Evolutionary conservation across 1,139 yeast genomes (phyloP).

Genomic region (Pichia sp.): DNA sequence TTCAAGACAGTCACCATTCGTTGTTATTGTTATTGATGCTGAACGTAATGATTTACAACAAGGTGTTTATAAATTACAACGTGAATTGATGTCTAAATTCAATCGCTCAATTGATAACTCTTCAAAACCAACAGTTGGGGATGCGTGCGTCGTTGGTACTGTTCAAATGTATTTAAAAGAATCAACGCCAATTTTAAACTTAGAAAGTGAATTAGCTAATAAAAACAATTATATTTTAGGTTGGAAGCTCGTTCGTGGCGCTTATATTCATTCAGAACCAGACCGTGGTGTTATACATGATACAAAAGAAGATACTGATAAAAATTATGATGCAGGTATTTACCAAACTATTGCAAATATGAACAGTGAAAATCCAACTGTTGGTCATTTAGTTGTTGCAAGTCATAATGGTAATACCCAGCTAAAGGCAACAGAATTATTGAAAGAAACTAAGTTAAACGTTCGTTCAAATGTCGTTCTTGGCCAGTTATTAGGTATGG

Average conservation of each 20-base stretch:
- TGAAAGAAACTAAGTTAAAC: constrained; percentile 25
- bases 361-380: constrained; percentile 44
- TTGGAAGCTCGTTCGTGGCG: constrained; percentile 93
- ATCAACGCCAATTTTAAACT: constrained; percentile 53
- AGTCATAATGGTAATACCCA: constrained; percentile 85
- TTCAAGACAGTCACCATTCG: constrained; percentile 68
- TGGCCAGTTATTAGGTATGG: constrained; percentile 95
- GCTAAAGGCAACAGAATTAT: constrained; percentile 56
- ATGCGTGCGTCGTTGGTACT: constrained; percentile 79
- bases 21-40: constrained; percentile 86
- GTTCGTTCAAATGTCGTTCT: constrained; percentile 63
- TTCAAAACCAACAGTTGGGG: constrained; percentile 23
- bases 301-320: constrained; percentile 73
- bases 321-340: constrained; percentile 68
- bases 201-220: constrained; percentile 62
- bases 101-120: constrained; percentile 42
- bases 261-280: constrained; percentile 87
- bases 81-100: constrained; percentile 69
- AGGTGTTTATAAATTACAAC: constrained; percentile 88
- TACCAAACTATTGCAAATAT: constrained; percentile 58
- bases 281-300: constrained; percentile 67
- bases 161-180: constrained; percentile 86
- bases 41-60: constrained; percentile 83
- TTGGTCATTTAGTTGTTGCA: constrained; percentile 88
- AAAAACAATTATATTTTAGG: constrained; percentile 68